Evolutionary conservation across 352 stramenopile genomes (phyloP).

Genomic region (Elongisporangium senticosum): DNA sequence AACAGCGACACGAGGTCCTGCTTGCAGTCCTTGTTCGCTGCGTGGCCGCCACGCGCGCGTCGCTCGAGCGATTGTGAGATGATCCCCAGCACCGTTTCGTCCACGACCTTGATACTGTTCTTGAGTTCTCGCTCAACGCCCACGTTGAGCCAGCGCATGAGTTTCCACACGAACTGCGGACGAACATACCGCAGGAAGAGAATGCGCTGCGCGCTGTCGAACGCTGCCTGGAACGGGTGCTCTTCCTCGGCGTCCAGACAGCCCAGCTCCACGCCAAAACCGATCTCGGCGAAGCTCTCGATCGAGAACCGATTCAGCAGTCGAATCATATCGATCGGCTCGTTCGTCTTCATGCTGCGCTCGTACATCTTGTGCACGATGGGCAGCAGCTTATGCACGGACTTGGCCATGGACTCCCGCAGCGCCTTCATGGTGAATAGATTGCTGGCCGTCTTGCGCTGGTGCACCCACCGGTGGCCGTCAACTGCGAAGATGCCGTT

Average conservation of each 20-base stretch:
- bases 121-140: constrained; percentile 31
- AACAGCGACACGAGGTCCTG: constrained; percentile 38
- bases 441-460: constrained; percentile 29
- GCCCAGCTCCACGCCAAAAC: constrained; percentile 22
- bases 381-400: constrained; percentile 14
- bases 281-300: constrained; percentile 25
- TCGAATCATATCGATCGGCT: constrained; percentile 10
- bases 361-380: not conserved
- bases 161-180: constrained; percentile 47
- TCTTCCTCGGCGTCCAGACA: constrained; percentile 9
- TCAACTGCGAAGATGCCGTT: constrained; percentile 42
- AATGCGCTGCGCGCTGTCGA: constrained; percentile 13
- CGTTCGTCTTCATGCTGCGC: not conserved
- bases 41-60: constrained; percentile 8
- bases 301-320: constrained; percentile 16
- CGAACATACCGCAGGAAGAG: constrained; percentile 37
- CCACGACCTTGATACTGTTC: constrained; percentile 23
- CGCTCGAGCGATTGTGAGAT: constrained; percentile 26
- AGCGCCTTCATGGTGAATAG: constrained; percentile 36
- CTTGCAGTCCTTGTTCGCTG: constrained; percentile 5
- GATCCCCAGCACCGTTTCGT: constrained; percentile 31
- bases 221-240: not conserved
- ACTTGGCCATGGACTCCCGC: constrained; percentile 29
- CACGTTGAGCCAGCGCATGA: constrained; percentile 40
- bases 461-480: constrained; percentile 29